Base-by-base conservation (phyloP, 1,284 basidiomycete genomes). In the Coriolopsis trogii region DNA sequence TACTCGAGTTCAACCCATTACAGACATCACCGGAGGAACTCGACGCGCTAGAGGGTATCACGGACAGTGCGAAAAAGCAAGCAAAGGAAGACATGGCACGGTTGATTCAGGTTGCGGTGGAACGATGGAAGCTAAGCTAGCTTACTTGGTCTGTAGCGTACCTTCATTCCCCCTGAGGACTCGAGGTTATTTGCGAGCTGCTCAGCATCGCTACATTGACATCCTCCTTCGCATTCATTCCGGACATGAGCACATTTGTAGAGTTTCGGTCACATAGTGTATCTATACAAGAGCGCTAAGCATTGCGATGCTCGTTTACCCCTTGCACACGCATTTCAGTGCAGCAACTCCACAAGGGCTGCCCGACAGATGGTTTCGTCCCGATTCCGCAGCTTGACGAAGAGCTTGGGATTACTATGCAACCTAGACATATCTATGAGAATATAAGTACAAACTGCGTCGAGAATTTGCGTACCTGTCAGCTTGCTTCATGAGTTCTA, bases 1-100 rank as follows among this genome's bases (percentile, higher is more conserved):
- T 88, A 10, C 74, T 92, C n/a, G 87, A 89, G 68, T 89, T 92
- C 59, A 85, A 91, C 60, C 87, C 89, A 5, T 69, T 91, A 38
- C 75, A 77, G 44, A 87, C 88, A 1, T 85, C 85, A 0, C 87
- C 87, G 0, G 74, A 78, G 3, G 75, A 84, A 37, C 70, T 91
- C 30, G 87, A 91, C 59, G 81, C 79, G 37, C 72, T 91, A 10
- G 84, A 88, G 51, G 88, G 87, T 3, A 87, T 91, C 51, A 81
- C 87, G 1, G 81, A 85, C 50, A 87, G 85, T 60, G 87, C 89
- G 30, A 91, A 91, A 76, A 88, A 87, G 65, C 82, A 88, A 61
- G 88, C 87, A 12, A 82, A 81, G 60, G 78, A 83, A 44, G 89
- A 91, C 58, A 87, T 91, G 80, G 75, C 80, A 4, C 72, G 80